Percentiles rank a stretch among this genome's conserved stretches.
phyloP scores from a whole-genome alignment of 2,329 filamentous ascomycete genomes.

The Trichoderma guizhouense region DNA sequence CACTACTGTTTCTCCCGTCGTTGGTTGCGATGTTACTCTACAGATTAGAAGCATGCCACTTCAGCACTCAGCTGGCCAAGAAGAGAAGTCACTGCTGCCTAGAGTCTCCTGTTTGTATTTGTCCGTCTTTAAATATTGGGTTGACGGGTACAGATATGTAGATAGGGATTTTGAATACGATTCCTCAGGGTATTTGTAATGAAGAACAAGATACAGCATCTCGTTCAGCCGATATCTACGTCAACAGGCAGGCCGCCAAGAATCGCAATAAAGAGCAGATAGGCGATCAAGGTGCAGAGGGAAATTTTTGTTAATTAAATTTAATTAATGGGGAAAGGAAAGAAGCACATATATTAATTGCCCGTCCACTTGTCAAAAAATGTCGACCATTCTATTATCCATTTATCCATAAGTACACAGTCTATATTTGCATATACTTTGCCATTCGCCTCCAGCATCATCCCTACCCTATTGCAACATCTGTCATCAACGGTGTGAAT shows the following conservation, averaged over 20 bases:
- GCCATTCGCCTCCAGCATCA: background rate
- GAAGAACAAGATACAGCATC: background rate
- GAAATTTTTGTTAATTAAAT: background rate
- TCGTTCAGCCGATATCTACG: background rate
- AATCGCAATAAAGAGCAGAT: fast-evolving
- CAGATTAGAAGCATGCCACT: background rate
- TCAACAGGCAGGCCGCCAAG: background rate
- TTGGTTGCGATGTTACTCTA: background rate
- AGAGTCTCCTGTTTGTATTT: fast-evolving
- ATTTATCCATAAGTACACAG: background rate
- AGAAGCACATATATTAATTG: background rate
- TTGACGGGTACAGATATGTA: too few species aligned
- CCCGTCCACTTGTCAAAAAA: background rate
- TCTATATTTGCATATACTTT: background rate
- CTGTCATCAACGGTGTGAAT: background rate
- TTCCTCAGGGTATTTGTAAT: background rate
- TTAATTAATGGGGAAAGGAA: background rate
- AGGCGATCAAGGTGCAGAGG: background rate
- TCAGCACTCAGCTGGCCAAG: background rate
- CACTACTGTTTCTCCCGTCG: background rate
- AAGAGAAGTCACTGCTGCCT: background rate
- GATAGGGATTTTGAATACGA: background rate
- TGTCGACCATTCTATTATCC: background rate
- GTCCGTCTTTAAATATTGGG: fast-evolving
- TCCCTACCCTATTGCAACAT: background rate